Percentiles rank a stretch among this genome's conserved stretches.
These are phyloP conservation scores for Fraxinus ornus DNA, from an alignment of 305 asterid species.

Conservation along the genomic window DNA sequence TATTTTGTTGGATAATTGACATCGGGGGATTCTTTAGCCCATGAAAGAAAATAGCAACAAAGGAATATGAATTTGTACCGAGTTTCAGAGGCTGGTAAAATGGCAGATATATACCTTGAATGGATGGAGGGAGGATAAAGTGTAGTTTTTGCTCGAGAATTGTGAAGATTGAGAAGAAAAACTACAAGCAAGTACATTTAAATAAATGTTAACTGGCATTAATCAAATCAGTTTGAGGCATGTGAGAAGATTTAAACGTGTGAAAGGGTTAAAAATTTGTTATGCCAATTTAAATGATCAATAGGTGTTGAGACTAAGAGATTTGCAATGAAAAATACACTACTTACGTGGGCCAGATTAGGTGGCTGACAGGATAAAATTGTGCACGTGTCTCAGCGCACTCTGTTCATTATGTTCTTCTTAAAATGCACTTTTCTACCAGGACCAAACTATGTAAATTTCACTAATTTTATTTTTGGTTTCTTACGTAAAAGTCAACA, in stretches of 20 bases:
- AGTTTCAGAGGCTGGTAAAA: constrained; percentile 16
- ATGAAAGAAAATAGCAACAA: not conserved
- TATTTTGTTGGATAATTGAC: constrained; percentile 1
- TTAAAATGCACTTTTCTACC: not conserved
- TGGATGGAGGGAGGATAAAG: not conserved
- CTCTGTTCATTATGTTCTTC: not conserved
- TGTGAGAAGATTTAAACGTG: not conserved
- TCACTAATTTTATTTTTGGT: not conserved
- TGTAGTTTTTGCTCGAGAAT: not conserved
- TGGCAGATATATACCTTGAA: not conserved
- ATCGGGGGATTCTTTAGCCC: not conserved
- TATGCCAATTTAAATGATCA: not conserved
- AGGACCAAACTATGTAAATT: not conserved
- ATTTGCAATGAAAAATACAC: not conserved
- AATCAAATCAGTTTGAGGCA: not conserved
- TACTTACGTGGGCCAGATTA: not conserved
- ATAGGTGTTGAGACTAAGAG: not conserved
- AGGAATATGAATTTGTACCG: not conserved
- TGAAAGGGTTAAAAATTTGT: not conserved
- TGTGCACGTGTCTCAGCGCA: not conserved
- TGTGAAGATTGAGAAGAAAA: not conserved
- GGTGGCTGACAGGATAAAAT: not conserved
- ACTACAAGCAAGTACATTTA: not conserved
- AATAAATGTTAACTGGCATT: not conserved
- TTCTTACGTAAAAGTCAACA: not conserved